phyloP scores from a whole-genome alignment of 2,329 filamentous ascomycete genomes.

The Exophiala oligosperma region DNA sequence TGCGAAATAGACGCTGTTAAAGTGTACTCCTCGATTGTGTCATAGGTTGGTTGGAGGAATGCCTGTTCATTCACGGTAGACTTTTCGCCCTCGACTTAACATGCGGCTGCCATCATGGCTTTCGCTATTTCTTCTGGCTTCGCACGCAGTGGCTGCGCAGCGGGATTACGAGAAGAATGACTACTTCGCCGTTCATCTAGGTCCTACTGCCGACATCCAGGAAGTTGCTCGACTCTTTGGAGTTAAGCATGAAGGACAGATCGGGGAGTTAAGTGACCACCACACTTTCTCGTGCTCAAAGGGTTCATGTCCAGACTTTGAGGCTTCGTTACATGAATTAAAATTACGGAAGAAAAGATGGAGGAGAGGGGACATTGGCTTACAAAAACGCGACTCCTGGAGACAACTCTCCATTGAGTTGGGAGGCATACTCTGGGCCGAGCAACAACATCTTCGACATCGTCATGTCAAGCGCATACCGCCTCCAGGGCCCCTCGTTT shows the following conservation, averaged over 20 bases:
- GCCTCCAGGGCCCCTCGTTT: constrained; percentile 34
- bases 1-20: too few relatives aligned
- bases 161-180: constrained; percentile 80
- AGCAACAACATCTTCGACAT: constrained; percentile 71
- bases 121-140: constrained; percentile 54
- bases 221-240: constrained; percentile 72
- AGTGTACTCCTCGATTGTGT: too few relatives aligned
- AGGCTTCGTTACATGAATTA: constrained; percentile 53
- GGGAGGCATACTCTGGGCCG: constrained; percentile 72
- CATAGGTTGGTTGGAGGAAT: constrained; percentile 7
- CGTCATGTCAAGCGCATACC: constrained; percentile 61
- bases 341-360: constrained; percentile 46
- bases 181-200: constrained; percentile 90
- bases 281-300: constrained; percentile 77
- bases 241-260: constrained; percentile 74
- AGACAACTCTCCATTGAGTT: constrained; percentile 53
- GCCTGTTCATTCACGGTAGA: constrained; percentile 5
- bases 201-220: constrained; percentile 62
- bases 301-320: constrained; percentile 55
- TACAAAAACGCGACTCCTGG: not conserved
- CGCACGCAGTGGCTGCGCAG: constrained; percentile 34
- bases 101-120: constrained; percentile 33
- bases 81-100: constrained; percentile 7
- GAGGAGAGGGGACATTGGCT: constrained; percentile 1
- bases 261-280: constrained; percentile 77